Percentiles rank a stretch among this genome's conserved stretches.
Conservation (phyloP, 257 asterid genomes). For the Salvia miltiorrhiza region DNA sequence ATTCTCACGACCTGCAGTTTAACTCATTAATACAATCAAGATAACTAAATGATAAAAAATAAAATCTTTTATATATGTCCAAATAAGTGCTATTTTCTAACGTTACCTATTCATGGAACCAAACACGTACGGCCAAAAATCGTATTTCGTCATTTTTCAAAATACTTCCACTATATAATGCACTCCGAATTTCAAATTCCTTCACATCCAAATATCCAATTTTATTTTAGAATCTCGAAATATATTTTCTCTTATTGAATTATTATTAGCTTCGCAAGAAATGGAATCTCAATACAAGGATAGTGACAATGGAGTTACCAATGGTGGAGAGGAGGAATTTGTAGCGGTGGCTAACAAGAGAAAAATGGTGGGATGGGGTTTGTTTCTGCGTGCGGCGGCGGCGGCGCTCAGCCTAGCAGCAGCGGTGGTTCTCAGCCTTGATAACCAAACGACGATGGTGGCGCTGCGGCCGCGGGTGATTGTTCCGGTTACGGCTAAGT, state of each 20-base stretch:
- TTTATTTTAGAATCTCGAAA: too few relatives aligned
- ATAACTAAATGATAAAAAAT: too few relatives aligned
- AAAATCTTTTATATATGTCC: neutral
- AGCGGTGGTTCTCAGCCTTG: conserved; percentile 37
- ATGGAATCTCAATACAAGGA: conserved; percentile 18
- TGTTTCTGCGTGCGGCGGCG: conserved; percentile 35
- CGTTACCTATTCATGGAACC: neutral
- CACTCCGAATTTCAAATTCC: neutral
- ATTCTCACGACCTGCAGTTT: too few relatives aligned
- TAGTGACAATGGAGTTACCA: conserved; percentile 1
- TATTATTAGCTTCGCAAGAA: neutral
- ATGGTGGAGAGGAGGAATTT: conserved; percentile 13
- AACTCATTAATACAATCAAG: too few relatives aligned
- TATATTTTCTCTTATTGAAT: too few relatives aligned
- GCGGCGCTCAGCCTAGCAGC: conserved; percentile 38
- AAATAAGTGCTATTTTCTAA: neutral
- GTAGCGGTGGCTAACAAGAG: conserved; percentile 26
- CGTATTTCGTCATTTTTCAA: neutral
- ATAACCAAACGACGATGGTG: conserved; percentile 32
- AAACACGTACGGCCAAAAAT: neutral
- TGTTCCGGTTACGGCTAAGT: conserved; percentile 46
- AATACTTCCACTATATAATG: neutral
- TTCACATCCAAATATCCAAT: neutral
- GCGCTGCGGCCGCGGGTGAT: conserved; percentile 34
- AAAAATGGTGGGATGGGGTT: conserved; percentile 20